phyloP scores from a whole-genome alignment of 331 rosid species.

The Arachis monticola region DNA sequence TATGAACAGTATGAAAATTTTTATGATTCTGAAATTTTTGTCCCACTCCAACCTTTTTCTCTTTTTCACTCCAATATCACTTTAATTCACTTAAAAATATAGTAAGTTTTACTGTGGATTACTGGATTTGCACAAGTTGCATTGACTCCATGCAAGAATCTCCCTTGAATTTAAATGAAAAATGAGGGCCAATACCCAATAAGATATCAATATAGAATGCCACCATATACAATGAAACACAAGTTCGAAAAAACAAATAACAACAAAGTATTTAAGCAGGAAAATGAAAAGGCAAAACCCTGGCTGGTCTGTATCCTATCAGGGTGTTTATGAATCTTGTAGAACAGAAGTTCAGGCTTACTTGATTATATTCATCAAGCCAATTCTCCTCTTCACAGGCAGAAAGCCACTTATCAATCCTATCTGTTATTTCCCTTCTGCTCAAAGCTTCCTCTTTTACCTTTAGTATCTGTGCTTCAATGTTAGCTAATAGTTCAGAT shows the following conservation, averaged over 20 bases:
- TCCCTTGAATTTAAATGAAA: constrained; percentile 12
- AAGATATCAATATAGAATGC: background rate
- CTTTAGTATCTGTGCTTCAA: constrained; percentile 80
- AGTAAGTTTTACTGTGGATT: background rate
- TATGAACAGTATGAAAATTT: background rate
- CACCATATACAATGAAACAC: background rate
- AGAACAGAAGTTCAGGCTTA: constrained; percentile 49
- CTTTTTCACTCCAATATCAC: background rate
- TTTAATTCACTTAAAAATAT: background rate
- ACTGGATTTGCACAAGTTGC: background rate
- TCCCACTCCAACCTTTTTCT: constrained; percentile 2
- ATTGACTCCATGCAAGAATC: constrained; percentile 5
- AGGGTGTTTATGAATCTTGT: constrained; percentile 13
- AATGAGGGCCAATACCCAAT: constrained; percentile 4
- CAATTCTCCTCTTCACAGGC: constrained; percentile 99
- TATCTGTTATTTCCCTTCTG: constrained; percentile 85
- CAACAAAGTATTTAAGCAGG: background rate
- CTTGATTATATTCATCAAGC: constrained; percentile 91
- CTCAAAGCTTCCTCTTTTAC: constrained; percentile 82
- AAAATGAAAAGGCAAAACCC: background rate
- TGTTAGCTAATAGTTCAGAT: constrained; percentile 86
- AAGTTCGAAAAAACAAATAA: background rate
- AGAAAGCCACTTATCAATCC: constrained; percentile 89
- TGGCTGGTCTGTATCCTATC: constrained; percentile 2
- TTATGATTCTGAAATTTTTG: background rate